A percentile compares a stretch with the other conserved stretches of the same genome.
These are phyloP conservation scores for Ascochyta fabae DNA, from an alignment of 2,329 filamentous ascomycete genomes.

Conservation along the genomic window DNA sequence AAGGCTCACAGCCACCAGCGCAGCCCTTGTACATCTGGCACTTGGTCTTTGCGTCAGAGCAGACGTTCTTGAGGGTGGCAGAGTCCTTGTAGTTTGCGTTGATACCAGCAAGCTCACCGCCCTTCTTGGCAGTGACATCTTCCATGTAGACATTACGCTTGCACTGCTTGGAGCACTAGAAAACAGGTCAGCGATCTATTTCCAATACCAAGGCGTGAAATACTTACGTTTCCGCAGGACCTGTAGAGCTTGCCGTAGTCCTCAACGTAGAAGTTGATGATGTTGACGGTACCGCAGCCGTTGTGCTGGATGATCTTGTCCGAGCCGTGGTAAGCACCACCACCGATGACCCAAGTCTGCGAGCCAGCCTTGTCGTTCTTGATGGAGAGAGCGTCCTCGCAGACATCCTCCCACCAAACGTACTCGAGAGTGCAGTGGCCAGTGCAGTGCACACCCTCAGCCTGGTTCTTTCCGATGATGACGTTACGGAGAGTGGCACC, in stretches of 20 bases:
- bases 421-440: slow-evolving; percentile 53
- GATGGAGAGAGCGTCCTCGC: slow-evolving; percentile 47
- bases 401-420: slow-evolving; percentile 53
- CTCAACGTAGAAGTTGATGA: slow-evolving; percentile 43
- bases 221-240: slow-evolving; percentile 50
- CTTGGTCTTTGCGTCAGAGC: slow-evolving; percentile 27
- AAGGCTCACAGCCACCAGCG: slow-evolving; percentile 35
- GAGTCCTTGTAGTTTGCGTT: slow-evolving; percentile 59
- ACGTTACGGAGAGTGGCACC: slow-evolving; percentile 60
- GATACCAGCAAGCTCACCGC: slow-evolving; percentile 55
- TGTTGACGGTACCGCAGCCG: slow-evolving; percentile 48
- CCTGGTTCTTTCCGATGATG: slow-evolving; percentile 59
- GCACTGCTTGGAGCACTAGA: slow-evolving; percentile 51
- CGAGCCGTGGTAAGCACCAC: slow-evolving; percentile 46
- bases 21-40: slow-evolving; percentile 42
- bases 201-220: neutral
- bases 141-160: slow-evolving; percentile 54
- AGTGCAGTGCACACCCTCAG: slow-evolving; percentile 61
- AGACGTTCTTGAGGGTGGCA: slow-evolving; percentile 46
- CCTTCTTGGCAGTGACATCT: slow-evolving; percentile 49
- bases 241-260: slow-evolving; percentile 53
- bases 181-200: neutral
- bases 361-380: slow-evolving; percentile 39
- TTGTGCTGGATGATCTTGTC: slow-evolving; percentile 53
- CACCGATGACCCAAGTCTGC: slow-evolving; percentile 49